Conservation (phyloP, 306 rosid species). For the Lathyrus oleraceus region DNA sequence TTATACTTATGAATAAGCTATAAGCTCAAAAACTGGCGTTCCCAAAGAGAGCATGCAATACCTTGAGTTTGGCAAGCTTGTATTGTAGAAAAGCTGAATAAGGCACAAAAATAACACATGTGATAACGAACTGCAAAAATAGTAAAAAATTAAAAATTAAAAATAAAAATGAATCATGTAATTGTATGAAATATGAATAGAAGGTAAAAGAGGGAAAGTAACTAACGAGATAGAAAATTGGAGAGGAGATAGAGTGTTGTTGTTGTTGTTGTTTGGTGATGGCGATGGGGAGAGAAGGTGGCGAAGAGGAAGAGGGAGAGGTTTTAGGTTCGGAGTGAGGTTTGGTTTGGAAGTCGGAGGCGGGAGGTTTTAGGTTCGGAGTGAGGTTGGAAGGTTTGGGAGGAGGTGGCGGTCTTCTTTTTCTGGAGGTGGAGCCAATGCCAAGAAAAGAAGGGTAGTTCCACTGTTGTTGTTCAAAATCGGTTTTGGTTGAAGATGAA, state of each 20-base stretch:
- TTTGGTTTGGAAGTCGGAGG: background rate
- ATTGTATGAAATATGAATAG: conserved; percentile 8
- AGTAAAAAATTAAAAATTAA: background rate
- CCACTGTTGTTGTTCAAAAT: conserved; percentile 60
- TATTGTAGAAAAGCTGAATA: conserved; percentile 54
- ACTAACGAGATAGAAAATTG: conserved; percentile 56
- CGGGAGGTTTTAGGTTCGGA: background rate
- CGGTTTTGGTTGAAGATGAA: conserved; percentile 5
- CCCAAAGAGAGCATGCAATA: conserved; percentile 15
- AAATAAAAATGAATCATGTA: background rate
- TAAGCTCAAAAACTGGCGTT: background rate
- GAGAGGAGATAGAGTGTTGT: conserved; percentile 29
- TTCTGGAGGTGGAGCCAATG: conserved; percentile 61
- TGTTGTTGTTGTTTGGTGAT: background rate
- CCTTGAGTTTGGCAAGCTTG: conserved; percentile 68
- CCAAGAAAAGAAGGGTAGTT: conserved; percentile 77
- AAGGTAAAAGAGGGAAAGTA: background rate
- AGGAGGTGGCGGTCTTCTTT: conserved; percentile 27
- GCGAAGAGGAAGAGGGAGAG: conserved; percentile 8
- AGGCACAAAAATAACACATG: conserved; percentile 55
- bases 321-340: background rate
- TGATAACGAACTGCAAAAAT: conserved; percentile 62
- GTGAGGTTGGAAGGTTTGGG: conserved; percentile 27
- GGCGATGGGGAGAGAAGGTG: conserved; percentile 17
- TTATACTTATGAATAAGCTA: too few species aligned